Conservation (phyloP, 2,329 filamentous ascomycete species). For the Monascus ruber region DNA sequence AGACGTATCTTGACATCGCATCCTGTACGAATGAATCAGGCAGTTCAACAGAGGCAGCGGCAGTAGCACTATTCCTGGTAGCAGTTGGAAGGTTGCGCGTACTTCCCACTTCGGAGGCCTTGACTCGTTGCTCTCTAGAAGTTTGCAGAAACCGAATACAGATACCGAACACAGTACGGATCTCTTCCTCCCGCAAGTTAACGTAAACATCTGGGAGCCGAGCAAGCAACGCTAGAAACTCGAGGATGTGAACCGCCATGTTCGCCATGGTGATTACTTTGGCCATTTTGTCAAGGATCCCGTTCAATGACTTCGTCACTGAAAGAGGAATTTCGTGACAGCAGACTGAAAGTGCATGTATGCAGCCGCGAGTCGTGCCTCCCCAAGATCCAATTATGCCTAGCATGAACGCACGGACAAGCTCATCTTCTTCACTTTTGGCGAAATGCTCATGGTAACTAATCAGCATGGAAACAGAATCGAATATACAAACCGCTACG, state of each 20-base stretch:
- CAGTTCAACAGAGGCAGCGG: slow-evolving; percentile 15
- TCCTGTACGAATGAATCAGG: slow-evolving; percentile 43
- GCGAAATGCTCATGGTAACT: slow-evolving; percentile 81
- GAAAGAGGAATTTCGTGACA: slow-evolving; percentile 87
- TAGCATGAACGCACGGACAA: slow-evolving; percentile 74
- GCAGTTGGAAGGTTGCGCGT: slow-evolving; percentile 23
- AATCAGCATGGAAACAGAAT: slow-evolving; percentile 74
- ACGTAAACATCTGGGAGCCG: slow-evolving; percentile 73
- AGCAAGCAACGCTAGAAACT: slow-evolving; percentile 84
- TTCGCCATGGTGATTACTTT: slow-evolving; percentile 90
- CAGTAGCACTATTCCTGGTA: slow-evolving; percentile 33
- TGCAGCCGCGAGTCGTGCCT: slow-evolving; percentile 79
- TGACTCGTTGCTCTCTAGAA: slow-evolving; percentile 51
- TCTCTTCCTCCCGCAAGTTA: slow-evolving; percentile 85
- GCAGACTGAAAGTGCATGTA: slow-evolving; percentile 87
- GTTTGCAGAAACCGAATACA: slow-evolving; percentile 90
- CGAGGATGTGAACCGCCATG: slow-evolving; percentile 86
- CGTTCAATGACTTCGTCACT: slow-evolving; percentile 72
- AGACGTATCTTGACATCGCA: slow-evolving; percentile 85
- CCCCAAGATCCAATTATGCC: slow-evolving; percentile 71
- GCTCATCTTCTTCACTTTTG: slow-evolving; percentile 77
- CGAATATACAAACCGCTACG: slow-evolving; percentile 78
- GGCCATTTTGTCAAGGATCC: slow-evolving; percentile 84
- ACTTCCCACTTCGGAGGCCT: slow-evolving; percentile 18
- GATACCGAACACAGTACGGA: slow-evolving; percentile 87